Conservation (phyloP, 345 rosid species). For the Pistacia vera region DNA sequence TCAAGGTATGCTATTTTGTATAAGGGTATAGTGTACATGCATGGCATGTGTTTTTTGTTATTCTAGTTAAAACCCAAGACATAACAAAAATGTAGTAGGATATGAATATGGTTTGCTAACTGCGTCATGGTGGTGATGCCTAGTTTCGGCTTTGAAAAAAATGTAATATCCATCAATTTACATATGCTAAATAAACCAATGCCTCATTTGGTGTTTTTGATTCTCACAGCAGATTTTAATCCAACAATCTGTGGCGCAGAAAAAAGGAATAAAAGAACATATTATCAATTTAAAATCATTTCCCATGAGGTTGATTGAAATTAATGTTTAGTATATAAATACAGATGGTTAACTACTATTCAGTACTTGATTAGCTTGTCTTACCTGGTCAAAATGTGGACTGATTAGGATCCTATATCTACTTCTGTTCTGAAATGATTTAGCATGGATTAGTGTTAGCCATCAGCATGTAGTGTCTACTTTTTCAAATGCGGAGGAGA, state of each 20-base stretch:
- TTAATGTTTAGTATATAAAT: neutral
- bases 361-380: neutral
- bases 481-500: neutral
- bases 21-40: neutral
- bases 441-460: neutral
- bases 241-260: neutral
- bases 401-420: neutral
- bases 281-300: neutral
- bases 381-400: neutral
- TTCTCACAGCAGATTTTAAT: neutral
- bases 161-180: neutral
- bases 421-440: neutral
- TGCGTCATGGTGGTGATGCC: neutral
- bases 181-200: neutral
- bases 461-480: neutral
- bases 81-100: neutral
- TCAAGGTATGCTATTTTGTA: conserved; percentile 58
- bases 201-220: neutral
- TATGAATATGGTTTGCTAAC: neutral
- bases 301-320: neutral
- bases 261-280: too few species aligned
- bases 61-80: neutral
- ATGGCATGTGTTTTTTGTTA: neutral
- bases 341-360: neutral
- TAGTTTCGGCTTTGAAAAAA: conserved; percentile 2